Conservation (phyloP, 73 alveolate species). For the Symbiodinium natans region DNA sequence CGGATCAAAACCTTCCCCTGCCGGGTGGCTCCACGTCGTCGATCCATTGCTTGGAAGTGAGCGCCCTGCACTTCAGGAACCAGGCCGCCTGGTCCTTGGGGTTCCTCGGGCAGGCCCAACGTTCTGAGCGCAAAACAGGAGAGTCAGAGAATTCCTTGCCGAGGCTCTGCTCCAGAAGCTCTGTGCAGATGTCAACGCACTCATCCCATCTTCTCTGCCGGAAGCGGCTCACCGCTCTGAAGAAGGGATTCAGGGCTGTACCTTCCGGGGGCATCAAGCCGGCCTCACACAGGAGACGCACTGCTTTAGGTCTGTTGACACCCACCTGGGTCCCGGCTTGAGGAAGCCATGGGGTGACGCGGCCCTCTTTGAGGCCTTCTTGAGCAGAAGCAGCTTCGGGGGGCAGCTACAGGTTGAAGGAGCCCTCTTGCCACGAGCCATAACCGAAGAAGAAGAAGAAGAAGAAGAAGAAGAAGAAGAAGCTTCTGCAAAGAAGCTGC, state of each 20-base stretch:
- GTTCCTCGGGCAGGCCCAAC: conserved; percentile 79
- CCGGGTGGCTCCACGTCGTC: conserved; percentile 98
- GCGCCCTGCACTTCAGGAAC: conserved; percentile 98
- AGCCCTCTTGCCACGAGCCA: too few relatives aligned
- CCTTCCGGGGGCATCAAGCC: conserved; percentile 18
- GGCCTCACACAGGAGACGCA: too few relatives aligned
- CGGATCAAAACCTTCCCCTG: too few relatives aligned
- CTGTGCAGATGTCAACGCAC: conserved; percentile 97
- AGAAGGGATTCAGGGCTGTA: conserved; percentile 67
- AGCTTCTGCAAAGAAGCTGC: not conserved
- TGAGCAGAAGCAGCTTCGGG: too few relatives aligned
- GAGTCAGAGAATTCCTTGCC: not conserved
- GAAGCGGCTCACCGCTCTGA: conserved; percentile 83
- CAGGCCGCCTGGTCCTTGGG: conserved; percentile 99
- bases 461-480: too few relatives aligned
- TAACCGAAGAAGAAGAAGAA: too few relatives aligned
- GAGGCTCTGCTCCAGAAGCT: conserved; percentile 95
- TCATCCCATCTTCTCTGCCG: conserved; percentile 95
- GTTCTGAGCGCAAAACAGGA: not conserved
- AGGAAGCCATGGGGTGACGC: not conserved
- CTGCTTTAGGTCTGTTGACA: too few relatives aligned
- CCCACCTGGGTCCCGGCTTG: conserved; percentile 6
- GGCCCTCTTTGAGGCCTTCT: conserved; percentile 1
- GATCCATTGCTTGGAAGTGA: conserved; percentile 97
- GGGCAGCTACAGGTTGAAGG: too few relatives aligned